Evolutionary conservation across 768 basidiomycete species (phyloP), one percentile per base, ranked within the genome.

Genomic region (Lentinula detonsa): DNA sequence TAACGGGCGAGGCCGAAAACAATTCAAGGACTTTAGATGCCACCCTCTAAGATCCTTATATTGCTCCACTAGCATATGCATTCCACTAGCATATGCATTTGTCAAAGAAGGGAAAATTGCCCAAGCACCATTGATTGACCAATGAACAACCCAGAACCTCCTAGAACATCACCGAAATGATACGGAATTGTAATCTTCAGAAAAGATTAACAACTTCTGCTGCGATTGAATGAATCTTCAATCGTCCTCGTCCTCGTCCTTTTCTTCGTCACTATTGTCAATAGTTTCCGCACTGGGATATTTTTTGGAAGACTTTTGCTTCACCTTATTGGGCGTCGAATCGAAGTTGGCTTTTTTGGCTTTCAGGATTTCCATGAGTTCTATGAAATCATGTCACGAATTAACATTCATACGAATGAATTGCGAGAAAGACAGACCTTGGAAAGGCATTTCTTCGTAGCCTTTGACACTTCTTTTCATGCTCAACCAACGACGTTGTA

Each of bases 311-410:
- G 61, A 56, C 35, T 52, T 54, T 33, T 34, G 31, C 59, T 45
- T 60, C 8, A 35, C 28, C 18, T 37, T 59, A 35, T 15, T 50
- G n/a, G 49, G 46, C 7, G 49, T 39, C 33, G 50, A 48, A 39
- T 60, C 48, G 35, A 56, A 46, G 15, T 37, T 61, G 6, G 85
- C 83, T 66, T 92, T 90, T 72, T 90, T 91, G 59, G 84, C 78
- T 59, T 86, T 78, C 42, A 91, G 76, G 61, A 91, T 91, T 64
- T 91, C 90, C 82, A 92, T 85, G 59, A 92, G 88, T 72, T 92
- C 90, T 91, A 67, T 42, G 46, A 52, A 50, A n/a, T 28, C 31
- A 45, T n/a, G 34, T 49, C 45, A 57, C 42, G 60, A 16, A 42
- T 13, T 35, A 59, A 49, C 51, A 5, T 31, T 13, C 58, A 28